A percentile compares a stretch with the other conserved stretches of the same genome.
phyloP scores from a whole-genome alignment of 2,329 filamentous ascomycete species.

The Diaporthe australafricana region DNA sequence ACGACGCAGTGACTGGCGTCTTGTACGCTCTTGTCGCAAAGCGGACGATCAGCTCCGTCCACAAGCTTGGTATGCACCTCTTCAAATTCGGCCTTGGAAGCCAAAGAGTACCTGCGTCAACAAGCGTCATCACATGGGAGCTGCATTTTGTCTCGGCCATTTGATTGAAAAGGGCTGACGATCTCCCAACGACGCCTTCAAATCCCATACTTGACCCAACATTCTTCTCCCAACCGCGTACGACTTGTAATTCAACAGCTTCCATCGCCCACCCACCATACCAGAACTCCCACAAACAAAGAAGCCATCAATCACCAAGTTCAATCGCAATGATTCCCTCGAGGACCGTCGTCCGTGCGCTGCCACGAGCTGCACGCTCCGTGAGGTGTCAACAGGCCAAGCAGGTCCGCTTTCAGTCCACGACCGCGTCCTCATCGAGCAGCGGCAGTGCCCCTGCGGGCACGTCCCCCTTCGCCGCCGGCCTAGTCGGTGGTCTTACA shows the following conservation, averaged over 20 bases:
- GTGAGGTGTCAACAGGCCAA: slow-evolving; percentile 11
- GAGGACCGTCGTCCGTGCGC: slow-evolving; percentile 30
- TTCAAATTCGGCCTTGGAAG: neutral
- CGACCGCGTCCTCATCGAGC: slow-evolving; percentile 30
- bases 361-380: slow-evolving; percentile 30
- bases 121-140: slow-evolving; percentile 2
- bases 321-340: slow-evolving; percentile 33
- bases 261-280: neutral
- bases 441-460: neutral
- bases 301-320: neutral
- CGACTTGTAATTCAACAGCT: neutral
- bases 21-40: neutral
- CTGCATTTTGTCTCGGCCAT: neutral
- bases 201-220: neutral
- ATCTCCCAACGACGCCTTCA: neutral
- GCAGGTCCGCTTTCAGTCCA: slow-evolving; percentile 35
- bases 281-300: neutral
- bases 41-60: neutral
- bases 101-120: slow-evolving; percentile 15
- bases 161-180: neutral
- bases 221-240: neutral
- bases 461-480: slow-evolving; percentile 22
- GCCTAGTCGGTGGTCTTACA: slow-evolving; percentile 30
- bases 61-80: neutral
- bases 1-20: slow-evolving; percentile 8